Evolutionary conservation across 345 rosid species (phyloP).

Genomic region (Gossypium herbaceum): DNA sequence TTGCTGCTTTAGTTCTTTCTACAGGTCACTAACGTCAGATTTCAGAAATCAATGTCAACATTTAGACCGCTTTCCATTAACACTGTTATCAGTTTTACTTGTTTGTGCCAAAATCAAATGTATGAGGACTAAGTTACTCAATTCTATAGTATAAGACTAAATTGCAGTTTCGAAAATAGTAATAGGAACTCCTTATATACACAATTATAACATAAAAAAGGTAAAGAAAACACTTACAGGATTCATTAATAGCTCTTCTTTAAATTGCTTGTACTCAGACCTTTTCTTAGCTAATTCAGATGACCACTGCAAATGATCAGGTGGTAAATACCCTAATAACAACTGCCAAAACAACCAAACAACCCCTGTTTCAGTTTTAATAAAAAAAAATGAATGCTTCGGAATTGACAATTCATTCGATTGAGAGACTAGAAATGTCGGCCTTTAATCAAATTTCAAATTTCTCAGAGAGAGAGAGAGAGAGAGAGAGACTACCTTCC

Average conservation of each 20-base stretch:
- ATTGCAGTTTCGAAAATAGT: too few relatives aligned
- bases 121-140: too few relatives aligned
- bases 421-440: not conserved
- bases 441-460: not conserved
- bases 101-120: too few relatives aligned
- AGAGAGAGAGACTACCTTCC: slow-evolving; percentile 56
- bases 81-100: too few relatives aligned
- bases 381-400: not conserved
- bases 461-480: not conserved
- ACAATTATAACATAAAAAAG: not conserved
- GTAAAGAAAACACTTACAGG: slow-evolving; percentile 44
- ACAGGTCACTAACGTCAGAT: too few relatives aligned
- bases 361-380: not conserved
- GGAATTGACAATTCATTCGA: not conserved
- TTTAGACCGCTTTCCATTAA: too few relatives aligned
- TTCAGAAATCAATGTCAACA: too few relatives aligned
- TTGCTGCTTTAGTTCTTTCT: too few relatives aligned
- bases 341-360: slow-evolving; percentile 48
- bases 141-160: too few relatives aligned
- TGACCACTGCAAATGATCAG: slow-evolving; percentile 75
- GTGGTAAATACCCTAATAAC: slow-evolving; percentile 72
- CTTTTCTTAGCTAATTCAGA: slow-evolving; percentile 84
- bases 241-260: slow-evolving; percentile 86
- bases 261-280: slow-evolving; percentile 81
- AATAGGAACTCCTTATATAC: too few relatives aligned